A percentile compares a stretch with the other conserved stretches of the same genome.
These are phyloP conservation scores for Boletus subcaerulescens DNA, from an alignment of 768 basidiomycete species.

Conservation along the genomic window DNA sequence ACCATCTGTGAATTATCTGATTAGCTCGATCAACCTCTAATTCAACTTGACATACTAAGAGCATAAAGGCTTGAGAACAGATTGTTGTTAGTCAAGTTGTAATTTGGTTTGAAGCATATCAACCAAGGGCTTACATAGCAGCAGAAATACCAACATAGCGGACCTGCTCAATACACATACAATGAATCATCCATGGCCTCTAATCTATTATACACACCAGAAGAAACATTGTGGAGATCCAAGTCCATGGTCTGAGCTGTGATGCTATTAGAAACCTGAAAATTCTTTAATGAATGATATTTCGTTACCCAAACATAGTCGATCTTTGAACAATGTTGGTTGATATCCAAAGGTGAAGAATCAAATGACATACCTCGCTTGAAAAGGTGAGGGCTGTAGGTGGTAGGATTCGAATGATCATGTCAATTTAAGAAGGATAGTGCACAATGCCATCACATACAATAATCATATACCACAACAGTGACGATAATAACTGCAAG, in stretches of 20 bases:
- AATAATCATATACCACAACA: neutral
- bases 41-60: neutral
- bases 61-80: neutral
- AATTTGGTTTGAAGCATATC: too few relatives aligned
- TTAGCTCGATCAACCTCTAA: neutral
- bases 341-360: too few relatives aligned
- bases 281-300: neutral
- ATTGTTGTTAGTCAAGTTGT: neutral
- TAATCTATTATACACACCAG: neutral
- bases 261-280: neutral
- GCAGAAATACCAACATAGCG: conserved; percentile 2
- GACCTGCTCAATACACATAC: neutral
- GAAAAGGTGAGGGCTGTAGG: conserved; percentile 5
- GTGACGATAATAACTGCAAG: neutral
- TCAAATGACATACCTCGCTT: neutral
- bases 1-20: neutral
- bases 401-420: too few relatives aligned
- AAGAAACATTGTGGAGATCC: neutral
- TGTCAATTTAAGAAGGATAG: neutral
- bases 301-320: conserved; percentile 6
- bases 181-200: neutral
- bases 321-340: neutral
- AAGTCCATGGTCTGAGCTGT: conserved; percentile 1
- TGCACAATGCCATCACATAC: neutral
- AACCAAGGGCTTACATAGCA: neutral